Percentiles rank a stretch among this genome's conserved stretches.
phyloP scores from a whole-genome alignment of 345 rosid genomes.

The Populus alba region DNA sequence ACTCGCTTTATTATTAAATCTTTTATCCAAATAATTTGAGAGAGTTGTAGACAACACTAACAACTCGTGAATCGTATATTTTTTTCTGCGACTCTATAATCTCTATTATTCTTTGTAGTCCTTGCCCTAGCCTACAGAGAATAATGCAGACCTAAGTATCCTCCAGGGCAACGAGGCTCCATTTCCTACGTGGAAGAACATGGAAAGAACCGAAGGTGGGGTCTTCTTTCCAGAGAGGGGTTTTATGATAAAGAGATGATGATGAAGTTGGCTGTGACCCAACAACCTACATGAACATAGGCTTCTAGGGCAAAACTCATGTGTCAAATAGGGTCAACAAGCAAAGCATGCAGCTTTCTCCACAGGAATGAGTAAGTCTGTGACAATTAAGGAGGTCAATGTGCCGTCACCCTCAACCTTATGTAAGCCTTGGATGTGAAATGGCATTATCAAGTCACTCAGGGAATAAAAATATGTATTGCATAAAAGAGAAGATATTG shows the following conservation, averaged over 20 bases:
- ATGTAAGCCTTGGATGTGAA: constrained; percentile 13
- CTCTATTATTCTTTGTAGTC: not conserved
- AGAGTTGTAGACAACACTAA: too few relatives aligned
- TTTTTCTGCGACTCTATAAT: too few relatives aligned
- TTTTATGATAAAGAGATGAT: constrained; percentile 6
- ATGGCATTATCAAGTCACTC: not conserved
- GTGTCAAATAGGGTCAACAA: constrained; percentile 30
- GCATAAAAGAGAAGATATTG: too few relatives aligned
- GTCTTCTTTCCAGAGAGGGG: not conserved
- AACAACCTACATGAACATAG: constrained; percentile 3
- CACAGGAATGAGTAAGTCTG: constrained; percentile 29
- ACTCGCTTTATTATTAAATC: too few relatives aligned
- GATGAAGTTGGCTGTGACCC: constrained; percentile 27
- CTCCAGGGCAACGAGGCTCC: not conserved
- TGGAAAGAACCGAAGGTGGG: constrained; percentile 20
- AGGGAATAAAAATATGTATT: not conserved
- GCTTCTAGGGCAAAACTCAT: constrained; percentile 1
- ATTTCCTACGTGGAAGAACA: constrained; percentile 6
- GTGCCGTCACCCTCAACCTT: constrained; percentile 13
- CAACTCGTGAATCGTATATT: too few relatives aligned
- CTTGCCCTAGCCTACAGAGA: not conserved
- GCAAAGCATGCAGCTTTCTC: constrained; percentile 23
- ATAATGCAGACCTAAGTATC: not conserved
- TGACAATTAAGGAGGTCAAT: constrained; percentile 20
- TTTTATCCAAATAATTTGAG: too few relatives aligned